These are phyloP conservation scores for Hyphopichia fennica DNA, from an alignment of 1,139 yeast genomes.

Conservation along the genomic window DNA sequence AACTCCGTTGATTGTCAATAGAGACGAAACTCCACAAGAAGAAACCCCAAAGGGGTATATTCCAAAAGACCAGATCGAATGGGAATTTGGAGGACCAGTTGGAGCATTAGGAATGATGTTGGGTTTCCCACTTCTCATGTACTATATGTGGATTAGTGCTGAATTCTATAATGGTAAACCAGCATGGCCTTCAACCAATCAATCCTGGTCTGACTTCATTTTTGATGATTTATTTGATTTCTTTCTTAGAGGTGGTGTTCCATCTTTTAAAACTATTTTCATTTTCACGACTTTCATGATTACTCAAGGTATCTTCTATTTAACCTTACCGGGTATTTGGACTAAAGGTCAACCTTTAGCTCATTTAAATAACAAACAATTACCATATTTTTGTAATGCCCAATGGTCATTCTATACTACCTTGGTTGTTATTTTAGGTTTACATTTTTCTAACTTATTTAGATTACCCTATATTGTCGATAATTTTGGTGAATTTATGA, in stretches of 20 bases:
- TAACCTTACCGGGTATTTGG: conserved; percentile 92
- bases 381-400: conserved; percentile 94
- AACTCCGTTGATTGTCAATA: neutral
- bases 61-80: conserved; percentile 50
- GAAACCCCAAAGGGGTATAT: conserved; percentile 27
- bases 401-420: conserved; percentile 77
- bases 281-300: conserved; percentile 69
- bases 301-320: conserved; percentile 74
- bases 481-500: conserved; percentile 87
- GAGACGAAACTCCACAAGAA: neutral
- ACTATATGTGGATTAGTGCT: conserved; percentile 94
- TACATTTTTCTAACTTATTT: conserved; percentile 76
- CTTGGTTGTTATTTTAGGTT: conserved; percentile 52
- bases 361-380: conserved; percentile 74
- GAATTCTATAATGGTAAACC: conserved; percentile 72
- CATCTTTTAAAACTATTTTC: conserved; percentile 64
- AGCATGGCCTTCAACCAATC: conserved; percentile 65
- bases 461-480: conserved; percentile 73
- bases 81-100: conserved; percentile 92
- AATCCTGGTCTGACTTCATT: conserved; percentile 57
- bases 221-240: conserved; percentile 41
- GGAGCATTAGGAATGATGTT: conserved; percentile 93
- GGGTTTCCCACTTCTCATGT: conserved; percentile 92
- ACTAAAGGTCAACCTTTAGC: conserved; percentile 90
- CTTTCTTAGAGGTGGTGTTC: conserved; percentile 62